Evolutionary conservation across 1,284 basidiomycete genomes (phyloP).

Genomic region (Golubevia sp.): DNA sequence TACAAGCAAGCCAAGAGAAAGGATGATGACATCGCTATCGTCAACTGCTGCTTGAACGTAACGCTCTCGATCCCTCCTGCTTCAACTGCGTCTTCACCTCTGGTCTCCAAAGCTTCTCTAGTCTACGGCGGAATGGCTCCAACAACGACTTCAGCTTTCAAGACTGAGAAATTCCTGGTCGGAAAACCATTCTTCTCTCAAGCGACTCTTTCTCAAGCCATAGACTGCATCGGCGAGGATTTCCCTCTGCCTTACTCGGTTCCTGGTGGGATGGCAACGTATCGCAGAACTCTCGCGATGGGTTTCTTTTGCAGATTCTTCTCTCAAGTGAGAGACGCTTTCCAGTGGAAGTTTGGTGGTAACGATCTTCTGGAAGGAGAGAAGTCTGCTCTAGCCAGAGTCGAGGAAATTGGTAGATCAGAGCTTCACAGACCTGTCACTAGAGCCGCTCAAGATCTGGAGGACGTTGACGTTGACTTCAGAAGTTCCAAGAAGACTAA

Average conservation of each 20-base stretch:
- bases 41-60: conserved; percentile 49
- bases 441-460: conserved; percentile 32
- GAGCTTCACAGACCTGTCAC: conserved; percentile 29
- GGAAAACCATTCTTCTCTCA: conserved; percentile 8
- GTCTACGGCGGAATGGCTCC: conserved; percentile 63
- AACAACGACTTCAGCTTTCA: conserved; percentile 30
- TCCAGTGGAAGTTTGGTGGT: conserved; percentile 14
- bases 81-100: not conserved
- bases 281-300: conserved; percentile 58
- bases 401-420: conserved; percentile 30
- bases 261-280: conserved; percentile 62
- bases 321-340: conserved; percentile 32
- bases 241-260: conserved; percentile 58
- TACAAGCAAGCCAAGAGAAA: conserved; percentile 62
- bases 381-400: conserved; percentile 11
- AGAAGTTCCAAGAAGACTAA: conserved; percentile 5
- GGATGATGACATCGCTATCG: conserved; percentile 63
- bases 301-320: conserved; percentile 62
- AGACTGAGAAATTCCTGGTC: conserved; percentile 33
- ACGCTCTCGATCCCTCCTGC: conserved; percentile 2
- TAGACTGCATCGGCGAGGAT: conserved; percentile 26
- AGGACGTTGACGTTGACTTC: conserved; percentile 28
- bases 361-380: not conserved
- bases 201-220: conserved; percentile 12
- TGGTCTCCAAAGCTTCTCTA: conserved; percentile 37